These are phyloP conservation scores for Mrakia blollopis DNA, from an alignment of 768 basidiomycete genomes.

Conservation along the genomic window DNA sequence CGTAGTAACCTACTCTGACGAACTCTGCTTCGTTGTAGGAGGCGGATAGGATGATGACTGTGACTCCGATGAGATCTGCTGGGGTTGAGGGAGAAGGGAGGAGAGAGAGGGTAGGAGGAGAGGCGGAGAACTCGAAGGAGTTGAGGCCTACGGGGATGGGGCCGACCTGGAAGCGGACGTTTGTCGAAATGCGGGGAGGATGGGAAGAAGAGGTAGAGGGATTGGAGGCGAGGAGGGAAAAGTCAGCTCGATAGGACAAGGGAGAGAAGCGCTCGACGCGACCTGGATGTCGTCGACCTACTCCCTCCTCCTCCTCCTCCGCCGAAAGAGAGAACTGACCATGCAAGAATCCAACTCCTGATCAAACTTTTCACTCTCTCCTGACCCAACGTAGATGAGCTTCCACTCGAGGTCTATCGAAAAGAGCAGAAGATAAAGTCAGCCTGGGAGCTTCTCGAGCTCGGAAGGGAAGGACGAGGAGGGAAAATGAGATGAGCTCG, in stretches of 20 bases:
- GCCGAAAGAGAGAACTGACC: constrained; percentile 29
- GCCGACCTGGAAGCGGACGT: constrained; percentile 54
- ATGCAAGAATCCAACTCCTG: constrained; percentile 97
- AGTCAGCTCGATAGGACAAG: background rate
- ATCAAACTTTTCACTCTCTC: constrained; percentile 82
- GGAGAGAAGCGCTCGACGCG: constrained; percentile 30
- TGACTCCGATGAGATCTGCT: constrained; percentile 73
- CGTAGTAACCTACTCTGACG: constrained; percentile 98
- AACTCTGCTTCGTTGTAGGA: constrained; percentile 97
- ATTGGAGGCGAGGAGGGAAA: constrained; percentile 3
- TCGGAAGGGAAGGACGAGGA: too few species aligned
- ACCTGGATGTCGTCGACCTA: background rate
- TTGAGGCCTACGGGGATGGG: constrained; percentile 96
- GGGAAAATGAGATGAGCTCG: too few species aligned
- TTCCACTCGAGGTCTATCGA: constrained; percentile 89
- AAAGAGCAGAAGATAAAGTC: background rate
- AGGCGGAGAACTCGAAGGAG: constrained; percentile 91
- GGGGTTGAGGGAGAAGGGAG: constrained; percentile 76
- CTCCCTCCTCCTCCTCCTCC: background rate
- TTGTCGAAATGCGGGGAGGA: too few species aligned
- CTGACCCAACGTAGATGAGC: constrained; percentile 92
- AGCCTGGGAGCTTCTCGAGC: background rate
- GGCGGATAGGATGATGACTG: constrained; percentile 93
- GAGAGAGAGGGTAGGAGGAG: constrained; percentile 71
- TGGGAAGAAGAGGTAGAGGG: background rate